Evolutionary conservation across 73 alveolate species (phyloP).

Genomic region (Paramecium octaurelia): DNA sequence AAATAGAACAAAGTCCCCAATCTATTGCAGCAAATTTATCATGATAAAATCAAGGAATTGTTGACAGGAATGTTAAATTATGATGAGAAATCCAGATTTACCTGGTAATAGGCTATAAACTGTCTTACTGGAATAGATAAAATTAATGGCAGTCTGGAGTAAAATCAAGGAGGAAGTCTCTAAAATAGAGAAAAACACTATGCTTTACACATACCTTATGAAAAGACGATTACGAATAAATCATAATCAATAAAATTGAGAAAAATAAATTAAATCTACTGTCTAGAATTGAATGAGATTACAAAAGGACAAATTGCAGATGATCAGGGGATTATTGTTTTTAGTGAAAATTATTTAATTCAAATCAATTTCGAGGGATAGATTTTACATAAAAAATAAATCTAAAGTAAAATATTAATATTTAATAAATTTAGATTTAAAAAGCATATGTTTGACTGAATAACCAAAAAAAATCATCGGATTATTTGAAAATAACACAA

Average conservation of each 20-base stretch:
- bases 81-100: constrained; percentile 26
- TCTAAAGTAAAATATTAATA: background rate
- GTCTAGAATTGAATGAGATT: background rate
- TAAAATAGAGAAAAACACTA: background rate
- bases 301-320: background rate
- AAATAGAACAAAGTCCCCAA: background rate
- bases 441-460: background rate
- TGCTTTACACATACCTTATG: background rate
- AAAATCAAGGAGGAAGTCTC: background rate
- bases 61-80: constrained; percentile 36
- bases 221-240: background rate
- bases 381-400: background rate
- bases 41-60: background rate
- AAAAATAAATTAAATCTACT: background rate
- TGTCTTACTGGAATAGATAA: background rate
- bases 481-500: background rate
- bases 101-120: background rate
- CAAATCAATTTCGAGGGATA: background rate
- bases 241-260: background rate
- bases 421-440: background rate
- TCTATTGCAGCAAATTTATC: background rate
- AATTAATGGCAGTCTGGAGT: background rate
- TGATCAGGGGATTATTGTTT: background rate
- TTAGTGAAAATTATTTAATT: background rate
- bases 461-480: background rate